These are phyloP conservation scores for Annulohypoxylon maeteangense DNA, from an alignment of 495 filamentous ascomycete genomes.

Conservation along the genomic window DNA sequence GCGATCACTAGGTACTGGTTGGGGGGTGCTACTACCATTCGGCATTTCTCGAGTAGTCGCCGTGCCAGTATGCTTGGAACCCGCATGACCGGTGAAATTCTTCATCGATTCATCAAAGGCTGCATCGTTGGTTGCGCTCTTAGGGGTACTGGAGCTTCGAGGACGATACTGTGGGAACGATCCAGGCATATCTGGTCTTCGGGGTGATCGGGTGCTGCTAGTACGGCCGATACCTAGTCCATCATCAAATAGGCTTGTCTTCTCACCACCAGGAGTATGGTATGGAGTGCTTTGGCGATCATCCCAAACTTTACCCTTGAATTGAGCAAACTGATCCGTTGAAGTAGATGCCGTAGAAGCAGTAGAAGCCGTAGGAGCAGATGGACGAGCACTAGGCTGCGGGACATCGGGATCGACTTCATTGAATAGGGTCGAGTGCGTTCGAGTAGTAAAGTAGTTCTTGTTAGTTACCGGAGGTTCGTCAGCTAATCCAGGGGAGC, in stretches of 20 bases:
- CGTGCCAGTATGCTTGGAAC: background rate
- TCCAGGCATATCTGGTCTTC: conserved; percentile 38
- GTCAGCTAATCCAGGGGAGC: conserved; percentile 53
- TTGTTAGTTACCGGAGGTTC: conserved; percentile 56
- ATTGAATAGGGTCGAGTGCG: conserved; percentile 47
- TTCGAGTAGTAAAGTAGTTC: conserved; percentile 55
- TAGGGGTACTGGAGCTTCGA: conserved; percentile 42
- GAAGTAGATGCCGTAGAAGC: conserved; percentile 25
- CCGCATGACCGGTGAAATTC: background rate
- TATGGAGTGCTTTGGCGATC: conserved; percentile 75
- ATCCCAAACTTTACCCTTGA: conserved; percentile 56
- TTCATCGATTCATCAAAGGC: conserved; percentile 36
- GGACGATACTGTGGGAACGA: conserved; percentile 30
- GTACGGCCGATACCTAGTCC: conserved; percentile 36
- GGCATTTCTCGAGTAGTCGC: conserved; percentile 6
- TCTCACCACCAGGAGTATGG: conserved; percentile 74
- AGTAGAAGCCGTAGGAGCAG: conserved; percentile 21
- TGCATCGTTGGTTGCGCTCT: conserved; percentile 38
- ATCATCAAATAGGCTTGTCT: conserved; percentile 64
- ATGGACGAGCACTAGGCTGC: conserved; percentile 6
- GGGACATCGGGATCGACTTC: conserved; percentile 52
- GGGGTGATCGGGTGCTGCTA: conserved; percentile 37
- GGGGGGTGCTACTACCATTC: background rate
- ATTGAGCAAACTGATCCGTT: conserved; percentile 58
- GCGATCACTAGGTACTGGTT: conserved; percentile 44